These are phyloP conservation scores for Oenanthe javanica DNA, from an alignment of 140 eudicot species.

Conservation along the genomic window DNA sequence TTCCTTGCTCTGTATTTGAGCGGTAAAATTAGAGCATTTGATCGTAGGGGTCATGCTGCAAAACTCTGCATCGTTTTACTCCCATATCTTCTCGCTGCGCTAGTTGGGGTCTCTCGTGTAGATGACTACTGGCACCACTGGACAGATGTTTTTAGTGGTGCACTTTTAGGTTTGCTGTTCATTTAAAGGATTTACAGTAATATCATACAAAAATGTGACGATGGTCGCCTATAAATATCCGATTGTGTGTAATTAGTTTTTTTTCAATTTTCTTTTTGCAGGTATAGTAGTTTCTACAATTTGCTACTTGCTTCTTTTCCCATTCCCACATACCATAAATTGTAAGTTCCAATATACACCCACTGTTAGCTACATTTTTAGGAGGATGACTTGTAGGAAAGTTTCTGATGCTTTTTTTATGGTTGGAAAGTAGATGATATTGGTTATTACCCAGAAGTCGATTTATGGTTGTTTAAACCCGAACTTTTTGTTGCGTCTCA, in stretches of 20 bases:
- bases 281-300: conserved; percentile 42
- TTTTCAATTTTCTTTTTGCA: conserved; percentile 9
- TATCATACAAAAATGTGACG: background rate
- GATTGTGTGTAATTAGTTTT: background rate
- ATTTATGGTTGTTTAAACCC: background rate
- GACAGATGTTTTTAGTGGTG: conserved; percentile 56
- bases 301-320: conserved; percentile 65
- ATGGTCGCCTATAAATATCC: background rate
- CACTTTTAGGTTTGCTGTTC: conserved; percentile 31
- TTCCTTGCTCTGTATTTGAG: conserved; percentile 53
- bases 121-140: conserved; percentile 80
- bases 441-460: background rate
- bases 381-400: background rate
- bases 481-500: background rate
- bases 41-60: conserved; percentile 44
- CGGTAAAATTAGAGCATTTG: conserved; percentile 50
- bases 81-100: conserved; percentile 47
- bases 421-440: background rate
- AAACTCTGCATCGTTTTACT: conserved; percentile 42
- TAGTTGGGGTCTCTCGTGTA: conserved; percentile 58
- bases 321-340: conserved; percentile 37
- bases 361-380: background rate
- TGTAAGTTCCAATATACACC: conserved; percentile 20
- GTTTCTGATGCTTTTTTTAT: background rate
- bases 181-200: background rate